Evolutionary conservation across 2,329 filamentous ascomycete genomes (phyloP).

Genomic region (Claviceps digitariae): DNA sequence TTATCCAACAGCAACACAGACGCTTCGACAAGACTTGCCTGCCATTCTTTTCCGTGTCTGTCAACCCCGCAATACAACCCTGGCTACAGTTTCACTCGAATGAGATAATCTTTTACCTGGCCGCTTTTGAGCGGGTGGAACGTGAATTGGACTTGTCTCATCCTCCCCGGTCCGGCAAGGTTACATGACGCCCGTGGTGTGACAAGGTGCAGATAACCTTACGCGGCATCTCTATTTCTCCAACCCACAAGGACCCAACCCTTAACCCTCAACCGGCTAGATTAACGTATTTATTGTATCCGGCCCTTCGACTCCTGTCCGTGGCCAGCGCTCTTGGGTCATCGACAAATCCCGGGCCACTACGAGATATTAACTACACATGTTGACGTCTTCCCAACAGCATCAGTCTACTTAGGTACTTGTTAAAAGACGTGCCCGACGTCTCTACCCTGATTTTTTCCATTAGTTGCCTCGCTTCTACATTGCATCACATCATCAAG

Average conservation of each 20-base stretch:
- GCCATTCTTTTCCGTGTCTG: conserved; percentile 8
- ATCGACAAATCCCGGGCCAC: neutral
- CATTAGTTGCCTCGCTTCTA: neutral
- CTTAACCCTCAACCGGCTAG: neutral
- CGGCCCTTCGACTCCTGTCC: neutral
- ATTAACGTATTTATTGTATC: neutral
- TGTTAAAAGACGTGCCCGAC: neutral
- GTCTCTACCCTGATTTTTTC: neutral
- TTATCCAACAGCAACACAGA: conserved; percentile 4
- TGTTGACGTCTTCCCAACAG: neutral
- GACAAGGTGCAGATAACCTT: conserved; percentile 6
- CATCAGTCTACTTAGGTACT: neutral
- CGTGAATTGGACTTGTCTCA: conserved; percentile 7
- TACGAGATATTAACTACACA: neutral
- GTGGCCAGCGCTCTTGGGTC: neutral
- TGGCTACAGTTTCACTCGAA: conserved; percentile 11
- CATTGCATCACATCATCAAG: neutral
- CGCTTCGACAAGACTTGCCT: conserved; percentile 1
- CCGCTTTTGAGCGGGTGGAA: conserved; percentile 9
- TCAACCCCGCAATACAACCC: conserved; percentile 12
- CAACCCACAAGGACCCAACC: neutral
- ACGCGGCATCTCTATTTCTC: conserved; percentile 7
- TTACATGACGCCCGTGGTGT: conserved; percentile 4
- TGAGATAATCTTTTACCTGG: conserved; percentile 11
- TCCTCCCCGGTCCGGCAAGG: neutral